A percentile compares a stretch with the other conserved stretches of the same genome.
Evolutionary conservation across 2,329 filamentous ascomycete species (phyloP).

Genomic region (Penicillium sp.): DNA sequence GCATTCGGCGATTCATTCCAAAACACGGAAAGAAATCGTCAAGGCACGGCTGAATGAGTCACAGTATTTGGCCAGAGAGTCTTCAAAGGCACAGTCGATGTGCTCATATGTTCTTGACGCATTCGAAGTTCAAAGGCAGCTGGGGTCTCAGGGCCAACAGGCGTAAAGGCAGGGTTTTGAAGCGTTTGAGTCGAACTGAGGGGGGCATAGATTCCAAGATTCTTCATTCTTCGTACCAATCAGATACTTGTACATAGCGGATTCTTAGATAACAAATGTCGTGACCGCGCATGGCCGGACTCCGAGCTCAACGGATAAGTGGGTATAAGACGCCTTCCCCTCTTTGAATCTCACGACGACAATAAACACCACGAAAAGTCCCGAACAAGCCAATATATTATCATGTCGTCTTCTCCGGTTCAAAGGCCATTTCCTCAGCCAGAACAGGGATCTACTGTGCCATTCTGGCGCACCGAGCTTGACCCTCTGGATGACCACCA

Average conservation of each 20-base stretch:
- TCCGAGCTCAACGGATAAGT: background rate
- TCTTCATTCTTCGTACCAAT: background rate
- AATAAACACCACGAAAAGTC: background rate
- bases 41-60: conserved; percentile 26
- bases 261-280: background rate
- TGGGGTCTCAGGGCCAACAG: background rate
- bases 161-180: background rate
- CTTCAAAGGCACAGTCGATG: conserved; percentile 1
- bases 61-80: conserved; percentile 9
- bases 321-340: background rate
- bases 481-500: conserved; percentile 4
- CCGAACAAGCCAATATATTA: background rate
- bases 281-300: background rate
- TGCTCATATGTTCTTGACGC: conserved; percentile 2
- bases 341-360: background rate
- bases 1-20: conserved; percentile 26
- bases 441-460: conserved; percentile 2
- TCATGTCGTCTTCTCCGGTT: background rate
- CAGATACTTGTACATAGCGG: background rate
- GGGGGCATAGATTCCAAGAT: too few species aligned
- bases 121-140: conserved; percentile 11
- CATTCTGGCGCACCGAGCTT: conserved; percentile 9
- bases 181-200: too few species aligned
- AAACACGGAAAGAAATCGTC: conserved; percentile 26
- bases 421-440: conserved; percentile 4